phyloP scores from a whole-genome alignment of 2,329 filamentous ascomycete genomes.

The Sporothrix variecibatus region DNA sequence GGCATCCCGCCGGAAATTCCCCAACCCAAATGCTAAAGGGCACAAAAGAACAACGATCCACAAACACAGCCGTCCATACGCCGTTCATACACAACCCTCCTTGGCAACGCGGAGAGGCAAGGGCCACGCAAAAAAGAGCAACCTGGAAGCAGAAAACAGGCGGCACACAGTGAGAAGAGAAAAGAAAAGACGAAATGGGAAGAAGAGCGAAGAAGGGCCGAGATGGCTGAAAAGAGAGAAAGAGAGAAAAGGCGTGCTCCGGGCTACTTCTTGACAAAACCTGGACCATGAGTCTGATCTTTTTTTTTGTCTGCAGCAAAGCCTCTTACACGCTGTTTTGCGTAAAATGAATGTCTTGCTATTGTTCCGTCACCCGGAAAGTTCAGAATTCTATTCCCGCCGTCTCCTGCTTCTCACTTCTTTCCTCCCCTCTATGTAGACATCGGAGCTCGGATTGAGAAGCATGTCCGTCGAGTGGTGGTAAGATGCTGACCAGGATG shows the following conservation, averaged over 20 bases:
- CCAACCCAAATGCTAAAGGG: background rate
- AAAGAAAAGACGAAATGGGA: background rate
- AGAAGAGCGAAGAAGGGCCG: background rate
- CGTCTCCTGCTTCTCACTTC: background rate
- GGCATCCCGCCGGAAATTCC: slow-evolving; percentile 15
- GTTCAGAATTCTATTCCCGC: background rate
- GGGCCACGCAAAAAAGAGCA: background rate
- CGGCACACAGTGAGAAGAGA: no score
- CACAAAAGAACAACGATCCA: background rate
- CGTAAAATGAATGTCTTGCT: slow-evolving; percentile 7
- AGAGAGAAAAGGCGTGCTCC: background rate
- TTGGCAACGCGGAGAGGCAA: slow-evolving; percentile 6
- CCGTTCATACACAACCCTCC: slow-evolving; percentile 14
- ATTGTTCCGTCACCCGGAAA: background rate
- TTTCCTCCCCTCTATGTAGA: background rate
- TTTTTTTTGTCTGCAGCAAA: background rate
- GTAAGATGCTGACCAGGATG: background rate
- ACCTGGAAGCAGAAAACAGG: background rate
- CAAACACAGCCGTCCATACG: background rate
- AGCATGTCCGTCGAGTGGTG: background rate
- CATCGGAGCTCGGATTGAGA: background rate
- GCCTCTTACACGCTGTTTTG: background rate
- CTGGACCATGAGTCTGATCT: background rate
- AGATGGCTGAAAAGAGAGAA: background rate
- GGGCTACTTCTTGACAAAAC: background rate